These are phyloP conservation scores for Aurinia saxatilis DNA, from an alignment of 345 rosid genomes.

Conservation along the genomic window DNA sequence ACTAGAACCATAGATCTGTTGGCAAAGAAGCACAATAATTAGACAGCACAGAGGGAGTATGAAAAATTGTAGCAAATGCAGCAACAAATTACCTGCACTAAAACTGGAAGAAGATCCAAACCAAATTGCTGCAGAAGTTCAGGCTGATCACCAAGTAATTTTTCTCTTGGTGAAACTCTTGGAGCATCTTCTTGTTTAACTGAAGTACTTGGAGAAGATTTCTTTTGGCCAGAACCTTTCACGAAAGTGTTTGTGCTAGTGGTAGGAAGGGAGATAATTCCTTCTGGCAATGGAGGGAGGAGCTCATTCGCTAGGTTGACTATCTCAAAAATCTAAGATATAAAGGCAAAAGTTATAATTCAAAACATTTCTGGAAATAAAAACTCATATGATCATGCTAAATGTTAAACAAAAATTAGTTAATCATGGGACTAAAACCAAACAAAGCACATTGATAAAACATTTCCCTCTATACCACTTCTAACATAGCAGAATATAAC, in stretches of 20 bases:
- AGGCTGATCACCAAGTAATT: constrained; percentile 79
- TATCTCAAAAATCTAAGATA: constrained; percentile 84
- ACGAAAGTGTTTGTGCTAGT: constrained; percentile 54
- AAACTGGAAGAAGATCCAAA: constrained; percentile 92
- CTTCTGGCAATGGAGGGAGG: constrained; percentile 94
- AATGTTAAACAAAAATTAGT: background rate
- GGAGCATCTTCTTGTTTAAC: constrained; percentile 56
- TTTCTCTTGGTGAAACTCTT: constrained; percentile 77
- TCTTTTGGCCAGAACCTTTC: constrained; percentile 66
- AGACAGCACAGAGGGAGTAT: background rate
- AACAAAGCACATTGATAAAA: background rate
- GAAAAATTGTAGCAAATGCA: background rate
- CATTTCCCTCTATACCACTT: background rate
- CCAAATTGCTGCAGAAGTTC: constrained; percentile 94
- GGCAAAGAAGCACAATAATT: constrained; percentile 21
- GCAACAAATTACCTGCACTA: constrained; percentile 62
- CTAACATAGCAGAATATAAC: background rate
- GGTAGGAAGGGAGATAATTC: constrained; percentile 87
- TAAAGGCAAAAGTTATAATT: constrained; percentile 1
- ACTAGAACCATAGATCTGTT: constrained; percentile 96
- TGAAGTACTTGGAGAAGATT: constrained; percentile 57
- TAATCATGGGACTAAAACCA: background rate
- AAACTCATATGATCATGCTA: background rate
- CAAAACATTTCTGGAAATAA: background rate
- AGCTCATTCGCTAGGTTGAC: constrained; percentile 98